Percentiles rank a stretch among this genome's conserved stretches.
phyloP scores from a whole-genome alignment of 805 yeast genomes.

The Barnettozyma salicaria region DNA sequence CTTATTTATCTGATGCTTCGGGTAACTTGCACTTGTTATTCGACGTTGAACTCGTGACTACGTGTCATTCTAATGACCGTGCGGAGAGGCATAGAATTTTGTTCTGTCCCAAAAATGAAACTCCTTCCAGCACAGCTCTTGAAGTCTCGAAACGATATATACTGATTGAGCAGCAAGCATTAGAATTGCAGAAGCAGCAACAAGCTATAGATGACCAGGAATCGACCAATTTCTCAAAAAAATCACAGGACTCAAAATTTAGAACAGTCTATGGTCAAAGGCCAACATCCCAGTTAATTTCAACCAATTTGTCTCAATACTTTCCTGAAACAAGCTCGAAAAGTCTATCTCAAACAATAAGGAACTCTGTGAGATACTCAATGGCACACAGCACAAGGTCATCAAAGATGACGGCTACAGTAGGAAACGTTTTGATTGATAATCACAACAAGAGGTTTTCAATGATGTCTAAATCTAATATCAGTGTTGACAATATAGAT shows the following conservation, averaged over 20 bases:
- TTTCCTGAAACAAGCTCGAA: conserved; percentile 78
- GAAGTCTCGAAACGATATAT: conserved; percentile 43
- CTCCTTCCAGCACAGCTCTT: conserved; percentile 58
- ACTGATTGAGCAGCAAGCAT: conserved; percentile 20
- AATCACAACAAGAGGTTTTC: conserved; percentile 42
- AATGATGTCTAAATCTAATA: conserved; percentile 11
- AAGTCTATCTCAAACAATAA: conserved; percentile 69
- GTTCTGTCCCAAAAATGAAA: conserved; percentile 55
- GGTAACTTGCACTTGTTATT: conserved; percentile 44
- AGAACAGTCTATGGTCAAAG: conserved; percentile 70
- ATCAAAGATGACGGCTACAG: conserved; percentile 39
- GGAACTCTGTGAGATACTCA: conserved; percentile 80
- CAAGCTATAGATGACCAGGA: conserved; percentile 6
- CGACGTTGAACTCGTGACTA: conserved; percentile 76
- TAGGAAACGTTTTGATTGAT: conserved; percentile 59
- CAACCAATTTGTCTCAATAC: conserved; percentile 82
- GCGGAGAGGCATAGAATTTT: conserved; percentile 64
- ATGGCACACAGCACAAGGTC: conserved; percentile 32
- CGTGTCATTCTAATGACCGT: conserved; percentile 71
- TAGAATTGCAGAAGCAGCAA: background rate
- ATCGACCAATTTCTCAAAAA: conserved; percentile 8
- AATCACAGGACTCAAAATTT: conserved; percentile 21
- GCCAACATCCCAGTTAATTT: conserved; percentile 89
- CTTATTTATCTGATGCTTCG: conserved; percentile 47
- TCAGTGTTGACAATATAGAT: conserved; percentile 19